These are phyloP conservation scores for Amesomyces nigricolor DNA, from an alignment of 2,329 filamentous ascomycete species.

Conservation along the genomic window DNA sequence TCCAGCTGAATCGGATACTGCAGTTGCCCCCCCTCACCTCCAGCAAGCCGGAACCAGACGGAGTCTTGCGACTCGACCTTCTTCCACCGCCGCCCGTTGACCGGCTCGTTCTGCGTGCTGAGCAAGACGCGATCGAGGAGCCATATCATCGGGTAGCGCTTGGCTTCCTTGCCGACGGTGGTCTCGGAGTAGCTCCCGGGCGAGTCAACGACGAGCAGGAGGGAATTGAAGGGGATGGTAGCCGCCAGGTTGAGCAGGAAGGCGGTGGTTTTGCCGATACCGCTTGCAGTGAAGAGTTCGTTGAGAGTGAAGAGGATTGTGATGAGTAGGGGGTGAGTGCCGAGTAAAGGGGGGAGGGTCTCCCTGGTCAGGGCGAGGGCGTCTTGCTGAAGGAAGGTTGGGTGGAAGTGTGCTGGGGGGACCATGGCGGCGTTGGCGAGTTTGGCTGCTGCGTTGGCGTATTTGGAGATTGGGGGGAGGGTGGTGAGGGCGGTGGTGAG, in stretches of 20 bases:
- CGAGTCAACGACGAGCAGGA: conserved; percentile 84
- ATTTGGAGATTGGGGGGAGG: conserved; percentile 45
- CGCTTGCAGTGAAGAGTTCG: conserved; percentile 78
- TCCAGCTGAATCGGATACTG: conserved; percentile 81
- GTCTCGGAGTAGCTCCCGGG: conserved; percentile 90
- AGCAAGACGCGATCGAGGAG: conserved; percentile 73
- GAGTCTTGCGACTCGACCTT: conserved; percentile 72
- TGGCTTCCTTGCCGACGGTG: conserved; percentile 55
- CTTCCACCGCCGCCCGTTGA: conserved; percentile 54
- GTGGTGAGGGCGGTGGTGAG: conserved; percentile 54
- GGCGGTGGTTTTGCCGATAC: conserved; percentile 65
- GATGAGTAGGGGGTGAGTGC: conserved; percentile 48
- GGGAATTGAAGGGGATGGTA: conserved; percentile 49
- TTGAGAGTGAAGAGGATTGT: conserved; percentile 94
- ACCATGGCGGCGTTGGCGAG: conserved; percentile 44
- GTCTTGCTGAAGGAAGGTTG: conserved; percentile 44
- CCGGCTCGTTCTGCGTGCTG: conserved; percentile 24
- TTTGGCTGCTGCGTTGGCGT: conserved; percentile 44
- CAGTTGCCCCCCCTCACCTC: conserved; percentile 45
- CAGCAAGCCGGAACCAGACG: conserved; percentile 73
- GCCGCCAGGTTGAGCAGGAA: conserved; percentile 68
- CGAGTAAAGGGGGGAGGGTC: conserved; percentile 32
- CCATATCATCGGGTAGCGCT: conserved; percentile 89
- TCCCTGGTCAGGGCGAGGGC: conserved; percentile 38
- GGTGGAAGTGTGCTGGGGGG: conserved; percentile 32